Evolutionary conservation across 2,329 filamentous ascomycete genomes (phyloP), one percentile per base, ranked within the genome.

Genomic region (Penicillium sumatraense): DNA sequence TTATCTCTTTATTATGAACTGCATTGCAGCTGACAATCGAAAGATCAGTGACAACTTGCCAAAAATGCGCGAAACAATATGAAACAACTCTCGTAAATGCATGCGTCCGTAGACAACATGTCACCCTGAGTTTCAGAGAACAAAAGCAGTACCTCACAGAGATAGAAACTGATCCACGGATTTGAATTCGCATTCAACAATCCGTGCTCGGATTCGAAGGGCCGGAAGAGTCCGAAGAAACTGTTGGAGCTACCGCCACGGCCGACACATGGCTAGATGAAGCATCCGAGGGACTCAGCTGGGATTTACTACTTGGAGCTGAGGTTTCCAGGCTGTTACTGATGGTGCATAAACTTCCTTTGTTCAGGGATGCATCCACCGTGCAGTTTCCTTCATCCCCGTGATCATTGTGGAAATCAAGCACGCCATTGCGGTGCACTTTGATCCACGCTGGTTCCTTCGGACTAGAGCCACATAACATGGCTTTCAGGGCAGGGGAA

Each of bases 371-470:
- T 38, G 7, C 18, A 18, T 5, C 13, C 16, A 21, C 16, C 5
- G n/a, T 27, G 41, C 42, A 49, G 9, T 21, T 35, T 36, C 24
- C 35, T 27, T 53, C 36, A 18, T 53, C 27, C 18, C 48, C 42
- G 10, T 46, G 24, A 10, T 23, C 46, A 23, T 49, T 49, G 20
- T 38, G 42, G 29, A 46, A 46, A 21, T 31, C 10, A n/a, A 46
- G 26, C 24, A 46, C 5, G n/a, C 42, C 42, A 14, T 7, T 46
- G 8, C 14, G 24, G 20, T 46, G 42, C 26, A 46, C 42, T 31
- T 46, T n/a, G 3, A 46, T 26, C 42, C 42, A 46, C 11, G 42
- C 23, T 9, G 29, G 16, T 7, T 21, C 16, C 5, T 38, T 33
- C n/a, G 11, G 35, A 21, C 18, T 38, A 11, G 35, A 38, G 35